A percentile compares a stretch with the other conserved stretches of the same genome.
Conservation (phyloP, 2,329 filamentous ascomycete species). For the Lasiodiplodia sp. region DNA sequence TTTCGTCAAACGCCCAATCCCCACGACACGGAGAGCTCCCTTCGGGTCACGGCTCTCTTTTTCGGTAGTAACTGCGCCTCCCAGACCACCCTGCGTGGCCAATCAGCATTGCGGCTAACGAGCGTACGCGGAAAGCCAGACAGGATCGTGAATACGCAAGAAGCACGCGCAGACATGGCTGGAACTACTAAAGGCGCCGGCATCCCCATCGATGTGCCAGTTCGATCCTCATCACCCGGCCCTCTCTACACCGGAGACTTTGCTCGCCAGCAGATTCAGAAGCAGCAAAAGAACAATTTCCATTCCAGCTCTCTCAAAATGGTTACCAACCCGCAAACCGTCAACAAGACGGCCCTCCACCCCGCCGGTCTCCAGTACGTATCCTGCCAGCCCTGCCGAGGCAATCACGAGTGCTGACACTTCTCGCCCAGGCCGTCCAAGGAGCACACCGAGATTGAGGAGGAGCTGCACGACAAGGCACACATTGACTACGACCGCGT, state of each 20-base stretch:
- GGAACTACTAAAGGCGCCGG: conserved; percentile 47
- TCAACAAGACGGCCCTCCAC: conserved; percentile 94
- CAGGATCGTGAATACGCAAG: conserved; percentile 29
- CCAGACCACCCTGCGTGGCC: conserved; percentile 9
- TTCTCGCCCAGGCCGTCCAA: conserved; percentile 44
- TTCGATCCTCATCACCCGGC: conserved; percentile 50
- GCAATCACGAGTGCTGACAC: conserved; percentile 1
- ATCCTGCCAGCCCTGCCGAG: conserved; percentile 28
- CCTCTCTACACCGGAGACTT: conserved; percentile 61
- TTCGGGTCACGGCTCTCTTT: conserved; percentile 27
- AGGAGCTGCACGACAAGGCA: conserved; percentile 95
- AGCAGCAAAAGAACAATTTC: conserved; percentile 66
- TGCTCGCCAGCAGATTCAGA: conserved; percentile 63
- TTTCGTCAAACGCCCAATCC: conserved; percentile 24
- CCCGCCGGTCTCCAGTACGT: conserved; percentile 89
- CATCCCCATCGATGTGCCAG: conserved; percentile 41
- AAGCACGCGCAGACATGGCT: conserved; percentile 38
- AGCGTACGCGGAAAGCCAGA: conserved; percentile 23
- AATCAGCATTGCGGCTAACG: conserved; percentile 26
- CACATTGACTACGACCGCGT: conserved; percentile 99
- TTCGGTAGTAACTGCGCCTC: conserved; percentile 29
- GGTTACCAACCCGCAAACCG: conserved; percentile 50
- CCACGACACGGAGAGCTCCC: conserved; percentile 27
- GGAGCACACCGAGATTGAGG: conserved; percentile 96
- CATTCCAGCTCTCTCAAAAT: conserved; percentile 62